Base-by-base conservation (phyloP, 345 rosid genomes). In the Cardamine chenopodiifolia region DNA sequence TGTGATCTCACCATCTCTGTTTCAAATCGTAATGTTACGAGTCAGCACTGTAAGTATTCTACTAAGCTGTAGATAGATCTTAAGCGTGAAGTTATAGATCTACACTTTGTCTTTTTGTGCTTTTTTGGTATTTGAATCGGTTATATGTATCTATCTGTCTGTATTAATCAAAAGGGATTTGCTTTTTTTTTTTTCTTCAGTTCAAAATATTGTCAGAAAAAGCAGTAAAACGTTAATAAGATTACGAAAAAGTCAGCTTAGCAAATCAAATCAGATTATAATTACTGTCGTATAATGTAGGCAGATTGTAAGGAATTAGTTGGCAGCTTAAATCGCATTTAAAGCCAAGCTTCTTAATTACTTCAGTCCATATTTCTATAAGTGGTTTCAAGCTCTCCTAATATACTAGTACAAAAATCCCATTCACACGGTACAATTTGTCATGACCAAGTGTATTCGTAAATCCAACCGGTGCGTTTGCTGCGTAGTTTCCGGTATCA, bases 31-130 rank as follows among this genome's bases (percentile, higher is more conserved):
- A 86, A 81, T 2, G 58, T 86, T 8, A 87, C 84, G 23, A 81
- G 84, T 48, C 91, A 79, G 59, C 71, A 66, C 4, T 95, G 99
- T 76, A 83, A 63, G 63, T 85, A 82, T 25, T 84, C 88, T 59
- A 84, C 90, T 8, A 81, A 86, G 77, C 52, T 94, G 9, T 94
- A 77, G 34, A 12, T 11, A 23, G 34, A 39, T 66, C 62, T 50
- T 44, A 47, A 31, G 28, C n/a, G 10, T 44, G 1, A 8, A 25
- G 4, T 55, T 26, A 10, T 64, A 39, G 44, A 73, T 67, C 60
- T 37, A 25, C 15, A 19, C 66, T 20, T 35, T 68, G 26, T 68
- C 14, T 57, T 52, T 8, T 59, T 37, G 25, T 29, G 0, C 12
- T 2, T 44, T 44, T 45, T 31, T n/a, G 28, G 26, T 52, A 19